phyloP scores from a whole-genome alignment of 176 grass and related monocot genomes.

The Coix lacrymajobi region DNA sequence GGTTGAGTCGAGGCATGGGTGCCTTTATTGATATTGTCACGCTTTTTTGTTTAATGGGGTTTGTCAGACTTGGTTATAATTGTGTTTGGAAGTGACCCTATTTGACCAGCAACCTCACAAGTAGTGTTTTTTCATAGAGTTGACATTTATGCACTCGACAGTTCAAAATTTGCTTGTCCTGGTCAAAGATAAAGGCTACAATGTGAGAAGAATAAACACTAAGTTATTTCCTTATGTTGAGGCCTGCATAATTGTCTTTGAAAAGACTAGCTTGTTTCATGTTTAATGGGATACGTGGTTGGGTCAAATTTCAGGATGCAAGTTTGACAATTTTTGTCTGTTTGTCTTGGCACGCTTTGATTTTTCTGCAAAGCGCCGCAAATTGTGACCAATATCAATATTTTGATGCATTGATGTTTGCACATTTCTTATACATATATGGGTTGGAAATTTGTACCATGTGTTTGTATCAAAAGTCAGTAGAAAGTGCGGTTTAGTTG shows the following conservation, averaged over 20 bases:
- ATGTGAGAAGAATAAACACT: neutral
- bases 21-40: neutral
- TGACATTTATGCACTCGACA: constrained; percentile 35
- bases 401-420: neutral
- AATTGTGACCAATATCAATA: neutral
- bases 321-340: neutral
- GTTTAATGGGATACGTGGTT: neutral
- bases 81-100: neutral
- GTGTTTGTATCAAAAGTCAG: neutral
- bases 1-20: neutral
- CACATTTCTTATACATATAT: neutral
- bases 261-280: neutral
- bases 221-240: constrained; percentile 6
- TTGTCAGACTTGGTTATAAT: neutral
- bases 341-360: neutral
- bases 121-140: constrained; percentile 2
- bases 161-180: constrained; percentile 26
- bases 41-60: constrained; percentile 14
- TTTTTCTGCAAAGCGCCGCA: neutral
- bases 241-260: neutral
- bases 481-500: neutral
- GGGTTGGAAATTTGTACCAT: neutral
- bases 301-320: constrained; percentile 6
- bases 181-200: constrained; percentile 19
- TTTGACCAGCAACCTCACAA: constrained; percentile 33